phyloP scores from a whole-genome alignment of 345 rosid genomes.

The Salix purpurea region DNA sequence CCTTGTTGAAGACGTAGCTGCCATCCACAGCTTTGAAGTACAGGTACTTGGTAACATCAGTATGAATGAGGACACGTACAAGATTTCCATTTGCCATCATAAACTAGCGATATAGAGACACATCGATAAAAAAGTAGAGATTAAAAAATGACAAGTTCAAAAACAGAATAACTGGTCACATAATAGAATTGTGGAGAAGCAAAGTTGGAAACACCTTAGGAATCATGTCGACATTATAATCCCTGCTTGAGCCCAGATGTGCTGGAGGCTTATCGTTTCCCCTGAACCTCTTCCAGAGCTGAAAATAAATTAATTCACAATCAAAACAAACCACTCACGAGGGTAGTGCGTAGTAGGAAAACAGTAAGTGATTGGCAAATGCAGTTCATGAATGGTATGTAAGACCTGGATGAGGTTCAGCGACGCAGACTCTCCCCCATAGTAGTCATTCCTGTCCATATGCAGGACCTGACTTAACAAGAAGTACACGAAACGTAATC shows the following conservation, averaged over 20 bases:
- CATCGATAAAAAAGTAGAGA: neutral
- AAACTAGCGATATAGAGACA: slow-evolving; percentile 44
- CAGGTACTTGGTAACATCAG: slow-evolving; percentile 88
- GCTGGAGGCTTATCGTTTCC: slow-evolving; percentile 88
- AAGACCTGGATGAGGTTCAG: slow-evolving; percentile 91
- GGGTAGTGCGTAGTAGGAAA: neutral
- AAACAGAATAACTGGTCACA: neutral
- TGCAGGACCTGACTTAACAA: slow-evolving; percentile 66
- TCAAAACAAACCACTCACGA: slow-evolving; percentile 2
- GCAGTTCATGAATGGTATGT: neutral
- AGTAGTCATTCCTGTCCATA: slow-evolving; percentile 96
- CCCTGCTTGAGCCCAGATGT: slow-evolving; percentile 89
- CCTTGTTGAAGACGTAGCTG: slow-evolving; percentile 80
- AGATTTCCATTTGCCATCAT: slow-evolving; percentile 99
- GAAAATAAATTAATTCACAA: slow-evolving; percentile 15
- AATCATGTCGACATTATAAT: slow-evolving; percentile 96
- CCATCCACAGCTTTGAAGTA: slow-evolving; percentile 98
- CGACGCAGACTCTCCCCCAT: slow-evolving; percentile 97
- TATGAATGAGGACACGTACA: slow-evolving; percentile 95
- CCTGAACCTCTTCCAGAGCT: slow-evolving; percentile 96
- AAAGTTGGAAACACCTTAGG: slow-evolving; percentile 59
- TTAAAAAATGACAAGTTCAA: neutral
- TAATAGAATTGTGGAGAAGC: neutral
- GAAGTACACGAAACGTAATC: neutral
- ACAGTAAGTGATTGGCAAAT: neutral